phyloP scores from a whole-genome alignment of 2,329 filamentous ascomycete species.

The Ascochyta fabae region DNA sequence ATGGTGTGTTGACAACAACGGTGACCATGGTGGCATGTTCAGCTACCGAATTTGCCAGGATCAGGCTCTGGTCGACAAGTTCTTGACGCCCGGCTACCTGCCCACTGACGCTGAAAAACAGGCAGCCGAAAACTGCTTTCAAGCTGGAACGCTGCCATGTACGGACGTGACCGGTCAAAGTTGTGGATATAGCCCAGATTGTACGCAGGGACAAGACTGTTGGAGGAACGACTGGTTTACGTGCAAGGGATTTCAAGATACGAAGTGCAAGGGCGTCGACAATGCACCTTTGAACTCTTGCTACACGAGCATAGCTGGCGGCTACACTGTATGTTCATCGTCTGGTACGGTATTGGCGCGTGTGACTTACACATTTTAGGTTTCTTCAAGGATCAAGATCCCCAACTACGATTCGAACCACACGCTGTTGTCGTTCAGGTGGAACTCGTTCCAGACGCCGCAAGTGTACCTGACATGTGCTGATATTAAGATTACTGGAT shows the following conservation, averaged over 20 bases:
- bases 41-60: constrained; percentile 45
- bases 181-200: constrained; percentile 41
- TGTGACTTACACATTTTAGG: not conserved
- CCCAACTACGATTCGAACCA: constrained; percentile 42
- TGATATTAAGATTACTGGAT: constrained; percentile 38
- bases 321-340: constrained; percentile 37
- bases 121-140: constrained; percentile 42
- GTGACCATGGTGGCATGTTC: constrained; percentile 47
- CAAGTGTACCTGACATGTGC: constrained; percentile 44
- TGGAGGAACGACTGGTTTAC: constrained; percentile 47
- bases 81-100: constrained; percentile 39
- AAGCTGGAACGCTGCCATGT: constrained; percentile 36
- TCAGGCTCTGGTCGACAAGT: constrained; percentile 40
- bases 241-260: constrained; percentile 39
- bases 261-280: constrained; percentile 40
- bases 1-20: constrained; percentile 45
- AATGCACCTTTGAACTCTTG: constrained; percentile 42
- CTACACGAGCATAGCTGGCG: constrained; percentile 44
- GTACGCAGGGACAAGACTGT: constrained; percentile 36
- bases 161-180: constrained; percentile 42
- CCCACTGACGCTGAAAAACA: constrained; percentile 46
- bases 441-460: constrained; percentile 45
- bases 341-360: too few relatives aligned
- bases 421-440: constrained; percentile 41
- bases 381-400: constrained; percentile 40